phyloP scores from a whole-genome alignment of 2,329 filamentous ascomycete genomes.

The Aschersonia sp. region DNA sequence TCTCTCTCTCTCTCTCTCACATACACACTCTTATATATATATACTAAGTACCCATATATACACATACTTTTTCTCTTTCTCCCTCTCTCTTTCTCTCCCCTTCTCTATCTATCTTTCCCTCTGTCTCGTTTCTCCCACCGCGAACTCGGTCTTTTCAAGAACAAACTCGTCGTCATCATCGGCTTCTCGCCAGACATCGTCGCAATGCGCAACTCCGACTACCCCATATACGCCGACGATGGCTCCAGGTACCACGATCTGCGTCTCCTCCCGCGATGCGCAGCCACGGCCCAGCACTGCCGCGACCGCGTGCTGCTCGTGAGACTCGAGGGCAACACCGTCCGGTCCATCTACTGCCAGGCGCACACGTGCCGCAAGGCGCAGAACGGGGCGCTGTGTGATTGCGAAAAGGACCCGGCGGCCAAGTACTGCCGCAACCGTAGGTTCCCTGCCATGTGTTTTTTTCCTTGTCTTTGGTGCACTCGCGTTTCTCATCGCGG shows the following conservation, averaged over 20 bases:
- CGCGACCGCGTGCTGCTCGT: background rate
- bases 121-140: too few relatives aligned
- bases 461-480: too few relatives aligned
- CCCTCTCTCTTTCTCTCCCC: too few relatives aligned
- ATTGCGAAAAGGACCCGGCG: background rate
- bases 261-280: conserved; percentile 3
- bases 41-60: too few relatives aligned
- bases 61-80: too few relatives aligned
- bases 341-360: conserved; percentile 1
- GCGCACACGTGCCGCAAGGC: conserved; percentile 2
- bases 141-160: too few relatives aligned
- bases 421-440: conserved; percentile 1
- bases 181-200: background rate
- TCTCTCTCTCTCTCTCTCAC: too few relatives aligned
- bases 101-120: too few relatives aligned
- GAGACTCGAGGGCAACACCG: background rate
- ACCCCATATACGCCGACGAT: background rate
- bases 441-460: background rate
- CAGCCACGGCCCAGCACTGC: background rate
- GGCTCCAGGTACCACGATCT: background rate
- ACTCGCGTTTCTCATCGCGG: too few relatives aligned
- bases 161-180: too few relatives aligned
- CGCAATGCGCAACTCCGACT: background rate
- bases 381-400: background rate
- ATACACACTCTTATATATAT: too few relatives aligned